These are phyloP conservation scores for Cyberlindnera galapagoensis DNA, from an alignment of 805 yeast species.

Conservation along the genomic window DNA sequence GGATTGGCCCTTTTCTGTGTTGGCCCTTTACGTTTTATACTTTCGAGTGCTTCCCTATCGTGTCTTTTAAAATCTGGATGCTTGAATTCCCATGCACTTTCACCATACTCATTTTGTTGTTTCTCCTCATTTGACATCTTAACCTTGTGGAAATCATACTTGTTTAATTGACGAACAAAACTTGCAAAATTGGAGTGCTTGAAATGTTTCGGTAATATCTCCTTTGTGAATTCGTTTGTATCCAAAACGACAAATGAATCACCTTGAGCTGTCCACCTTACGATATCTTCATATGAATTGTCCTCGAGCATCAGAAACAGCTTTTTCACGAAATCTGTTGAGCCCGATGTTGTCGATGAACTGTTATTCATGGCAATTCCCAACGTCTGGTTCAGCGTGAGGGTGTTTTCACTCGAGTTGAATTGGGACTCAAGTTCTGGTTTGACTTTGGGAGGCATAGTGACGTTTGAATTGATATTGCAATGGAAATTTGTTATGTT, in stretches of 20 bases:
- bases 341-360: slow-evolving; percentile 33
- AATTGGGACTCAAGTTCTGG: too few relatives aligned
- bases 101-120: slow-evolving; percentile 52
- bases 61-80: slow-evolving; percentile 82
- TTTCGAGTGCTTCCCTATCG: slow-evolving; percentile 74
- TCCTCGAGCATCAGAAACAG: slow-evolving; percentile 80
- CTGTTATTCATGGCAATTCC: slow-evolving; percentile 19
- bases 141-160: slow-evolving; percentile 96
- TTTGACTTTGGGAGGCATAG: slow-evolving; percentile 17
- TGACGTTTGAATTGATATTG: background rate
- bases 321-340: slow-evolving; percentile 77
- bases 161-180: slow-evolving; percentile 91
- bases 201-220: slow-evolving; percentile 85
- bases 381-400: slow-evolving; percentile 13
- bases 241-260: slow-evolving; percentile 85
- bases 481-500: too few relatives aligned
- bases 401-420: slow-evolving; percentile 1
- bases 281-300: slow-evolving; percentile 65
- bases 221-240: slow-evolving; percentile 84
- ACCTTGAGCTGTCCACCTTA: slow-evolving; percentile 82
- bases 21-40: slow-evolving; percentile 80
- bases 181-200: slow-evolving; percentile 93
- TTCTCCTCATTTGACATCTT: slow-evolving; percentile 63
- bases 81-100: slow-evolving; percentile 88
- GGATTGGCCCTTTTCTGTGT: slow-evolving; percentile 36